Percentiles rank a stretch among this genome's conserved stretches.
Conservation (phyloP, 148 eudicot species). For the Chenopodium album region DNA sequence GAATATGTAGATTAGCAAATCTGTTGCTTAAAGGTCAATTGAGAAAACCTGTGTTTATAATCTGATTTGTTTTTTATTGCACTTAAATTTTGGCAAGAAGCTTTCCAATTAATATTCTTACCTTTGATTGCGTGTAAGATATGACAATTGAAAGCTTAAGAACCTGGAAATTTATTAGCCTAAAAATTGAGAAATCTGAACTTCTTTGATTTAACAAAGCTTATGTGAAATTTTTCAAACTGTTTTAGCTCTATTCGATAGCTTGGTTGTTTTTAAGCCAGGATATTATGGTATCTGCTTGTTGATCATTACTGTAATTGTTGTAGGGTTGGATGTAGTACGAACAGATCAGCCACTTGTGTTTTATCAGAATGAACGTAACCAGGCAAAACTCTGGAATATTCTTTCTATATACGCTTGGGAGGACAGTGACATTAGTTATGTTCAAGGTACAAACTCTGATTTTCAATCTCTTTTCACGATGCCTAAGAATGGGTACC, state of each 20-base stretch:
- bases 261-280: not conserved
- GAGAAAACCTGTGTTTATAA: too few species aligned
- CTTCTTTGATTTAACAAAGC: not conserved
- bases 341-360: constrained; percentile 88
- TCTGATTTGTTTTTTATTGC: too few species aligned
- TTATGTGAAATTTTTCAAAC: not conserved
- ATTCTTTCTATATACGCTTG: constrained; percentile 84
- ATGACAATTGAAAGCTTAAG: not conserved
- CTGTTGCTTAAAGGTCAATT: too few species aligned
- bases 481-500: not conserved
- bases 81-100: too few species aligned
- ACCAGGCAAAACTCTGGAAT: constrained; percentile 88
- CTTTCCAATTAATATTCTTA: too few species aligned
- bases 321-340: constrained; percentile 83
- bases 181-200: not conserved
- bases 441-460: constrained; percentile 77
- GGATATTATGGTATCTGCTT: constrained; percentile 16
- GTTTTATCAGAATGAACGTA: constrained; percentile 75
- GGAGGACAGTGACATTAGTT: constrained; percentile 79
- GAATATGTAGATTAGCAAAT: too few species aligned
- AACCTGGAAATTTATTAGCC: not conserved
- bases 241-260: not conserved
- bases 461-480: not conserved
- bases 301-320: constrained; percentile 20
- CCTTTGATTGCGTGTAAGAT: too few species aligned